Conservation (phyloP, 306 rosid genomes). For the Cucurbita maxima region DNA sequence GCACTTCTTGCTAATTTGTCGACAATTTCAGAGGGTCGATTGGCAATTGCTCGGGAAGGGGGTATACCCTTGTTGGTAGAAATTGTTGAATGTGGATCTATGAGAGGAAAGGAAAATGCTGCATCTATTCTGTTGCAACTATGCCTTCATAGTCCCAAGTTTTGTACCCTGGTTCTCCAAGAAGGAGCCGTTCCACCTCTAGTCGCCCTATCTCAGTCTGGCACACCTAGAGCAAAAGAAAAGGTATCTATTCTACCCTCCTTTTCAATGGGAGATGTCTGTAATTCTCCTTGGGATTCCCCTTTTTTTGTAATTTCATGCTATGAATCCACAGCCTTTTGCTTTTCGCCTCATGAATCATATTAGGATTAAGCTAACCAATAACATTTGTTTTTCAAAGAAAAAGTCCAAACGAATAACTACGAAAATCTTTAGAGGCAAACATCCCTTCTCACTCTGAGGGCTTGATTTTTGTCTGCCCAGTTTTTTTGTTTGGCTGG, state of each 20-base stretch:
- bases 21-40: constrained; percentile 63
- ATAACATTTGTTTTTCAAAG: background rate
- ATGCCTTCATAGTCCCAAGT: constrained; percentile 65
- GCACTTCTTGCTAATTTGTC: constrained; percentile 86
- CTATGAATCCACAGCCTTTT: background rate
- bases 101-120: constrained; percentile 86
- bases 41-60: constrained; percentile 48
- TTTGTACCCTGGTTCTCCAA: constrained; percentile 74
- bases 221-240: constrained; percentile 84
- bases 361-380: background rate
- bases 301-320: background rate
- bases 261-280: no score
- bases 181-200: constrained; percentile 99
- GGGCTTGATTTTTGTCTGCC: background rate
- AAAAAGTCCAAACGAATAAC: background rate
- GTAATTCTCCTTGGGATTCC: no score
- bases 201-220: constrained; percentile 77
- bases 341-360: background rate
- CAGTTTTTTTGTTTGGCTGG: background rate
- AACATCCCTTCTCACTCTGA: background rate
- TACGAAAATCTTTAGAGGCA: background rate
- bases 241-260: constrained; percentile 34
- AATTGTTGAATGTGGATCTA: constrained; percentile 68
- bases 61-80: constrained; percentile 80
- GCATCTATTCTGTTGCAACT: constrained; percentile 71